These are phyloP conservation scores for Eucalyptus microcorys DNA, from an alignment of 345 rosid genomes.

Conservation along the genomic window DNA sequence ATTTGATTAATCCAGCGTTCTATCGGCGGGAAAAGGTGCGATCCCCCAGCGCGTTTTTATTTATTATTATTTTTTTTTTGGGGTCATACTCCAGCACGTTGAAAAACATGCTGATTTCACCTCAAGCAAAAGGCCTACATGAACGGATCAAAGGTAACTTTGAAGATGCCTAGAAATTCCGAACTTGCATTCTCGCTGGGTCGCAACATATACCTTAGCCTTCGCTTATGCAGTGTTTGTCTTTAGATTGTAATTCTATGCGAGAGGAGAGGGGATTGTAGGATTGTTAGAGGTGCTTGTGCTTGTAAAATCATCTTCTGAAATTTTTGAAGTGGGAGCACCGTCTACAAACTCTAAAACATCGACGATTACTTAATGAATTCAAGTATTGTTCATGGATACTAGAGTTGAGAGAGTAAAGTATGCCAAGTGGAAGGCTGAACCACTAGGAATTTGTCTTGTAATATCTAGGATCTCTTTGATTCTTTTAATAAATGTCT, in stretches of 20 bases:
- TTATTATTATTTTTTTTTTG: rapidly evolving
- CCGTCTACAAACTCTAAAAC: background rate
- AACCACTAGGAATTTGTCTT: background rate
- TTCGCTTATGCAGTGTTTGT: too few species aligned
- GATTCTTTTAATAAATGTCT: background rate
- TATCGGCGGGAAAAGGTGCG: too few species aligned
- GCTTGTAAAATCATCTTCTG: background rate
- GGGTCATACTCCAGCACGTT: too few species aligned
- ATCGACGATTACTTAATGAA: background rate
- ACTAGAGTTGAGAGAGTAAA: background rate
- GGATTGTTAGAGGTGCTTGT: background rate
- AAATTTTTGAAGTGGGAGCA: background rate
- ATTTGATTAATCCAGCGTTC: too few species aligned
- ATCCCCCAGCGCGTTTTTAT: too few species aligned
- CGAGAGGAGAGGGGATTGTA: background rate
- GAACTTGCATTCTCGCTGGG: too few species aligned
- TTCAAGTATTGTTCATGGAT: background rate
- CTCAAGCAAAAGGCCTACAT: too few species aligned
- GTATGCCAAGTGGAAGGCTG: background rate
- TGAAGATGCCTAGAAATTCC: too few species aligned
- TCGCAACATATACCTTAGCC: too few species aligned
- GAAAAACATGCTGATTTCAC: too few species aligned
- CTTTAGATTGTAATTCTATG: background rate
- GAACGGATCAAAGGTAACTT: too few species aligned
- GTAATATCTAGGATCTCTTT: background rate